Conservation (phyloP, 163 green algal genomes). For the Chlamydomonas reinhardtii region DNA sequence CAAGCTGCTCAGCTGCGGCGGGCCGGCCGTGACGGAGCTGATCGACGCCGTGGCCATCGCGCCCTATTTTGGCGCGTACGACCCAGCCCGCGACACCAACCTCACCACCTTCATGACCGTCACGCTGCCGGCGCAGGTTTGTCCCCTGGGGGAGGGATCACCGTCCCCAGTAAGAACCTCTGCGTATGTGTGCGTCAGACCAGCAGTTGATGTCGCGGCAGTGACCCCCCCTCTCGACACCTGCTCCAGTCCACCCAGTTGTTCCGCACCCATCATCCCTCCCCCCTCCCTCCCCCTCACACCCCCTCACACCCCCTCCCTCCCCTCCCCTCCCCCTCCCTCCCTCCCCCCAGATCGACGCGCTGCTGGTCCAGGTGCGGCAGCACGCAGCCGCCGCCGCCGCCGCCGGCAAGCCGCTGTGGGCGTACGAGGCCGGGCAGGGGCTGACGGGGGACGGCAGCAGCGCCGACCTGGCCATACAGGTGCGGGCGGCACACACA, state of each 20-base stretch:
- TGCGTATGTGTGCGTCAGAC: too few relatives aligned
- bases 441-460: slow-evolving; percentile 44
- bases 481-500: slow-evolving; percentile 5
- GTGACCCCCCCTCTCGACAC: too few relatives aligned
- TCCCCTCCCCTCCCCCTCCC: not conserved
- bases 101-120: slow-evolving; percentile 36
- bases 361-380: not conserved
- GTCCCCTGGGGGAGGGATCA: too few relatives aligned
- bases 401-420: slow-evolving; percentile 14
- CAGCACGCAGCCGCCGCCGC: slow-evolving; percentile 41
- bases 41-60: slow-evolving; percentile 52
- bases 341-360: not conserved
- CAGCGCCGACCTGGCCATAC: slow-evolving; percentile 39
- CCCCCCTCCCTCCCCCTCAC: too few relatives aligned
- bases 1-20: slow-evolving; percentile 43
- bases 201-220: too few relatives aligned
- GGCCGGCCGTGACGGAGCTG: not conserved
- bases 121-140: slow-evolving; percentile 22
- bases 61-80: slow-evolving; percentile 52
- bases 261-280: too few relatives aligned
- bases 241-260: too few relatives aligned
- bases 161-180: too few relatives aligned
- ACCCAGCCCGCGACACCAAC: slow-evolving; percentile 23
- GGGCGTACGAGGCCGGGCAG: slow-evolving; percentile 53
- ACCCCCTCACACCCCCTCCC: not conserved